Percentiles rank a stretch among this genome's conserved stretches.
Conservation (phyloP, 768 basidiomycete species). For the Termitomyces sp. region DNA sequence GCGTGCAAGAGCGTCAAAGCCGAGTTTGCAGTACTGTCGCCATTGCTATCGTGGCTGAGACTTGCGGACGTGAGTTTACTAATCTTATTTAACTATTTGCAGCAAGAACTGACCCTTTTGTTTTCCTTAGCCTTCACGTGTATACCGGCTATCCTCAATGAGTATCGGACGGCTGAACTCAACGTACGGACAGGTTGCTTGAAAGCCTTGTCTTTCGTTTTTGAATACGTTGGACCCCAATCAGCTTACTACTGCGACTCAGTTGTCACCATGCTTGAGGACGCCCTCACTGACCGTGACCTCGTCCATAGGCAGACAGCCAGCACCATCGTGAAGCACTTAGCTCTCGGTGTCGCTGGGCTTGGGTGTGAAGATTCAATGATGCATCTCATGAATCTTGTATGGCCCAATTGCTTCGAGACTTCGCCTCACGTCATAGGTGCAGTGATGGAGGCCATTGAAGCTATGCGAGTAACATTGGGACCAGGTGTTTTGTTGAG, state of each 20-base stretch:
- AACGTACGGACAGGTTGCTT: constrained; percentile 99
- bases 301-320: constrained; percentile 98
- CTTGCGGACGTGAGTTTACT: constrained; percentile 66
- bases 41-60: constrained; percentile 93
- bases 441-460: constrained; percentile 96
- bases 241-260: constrained; percentile 97
- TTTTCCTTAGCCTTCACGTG: constrained; percentile 80
- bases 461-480: constrained; percentile 94
- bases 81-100: not conserved
- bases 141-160: constrained; percentile 97
- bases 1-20: constrained; percentile 98
- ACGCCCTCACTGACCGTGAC: constrained; percentile 96
- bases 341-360: constrained; percentile 95
- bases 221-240: constrained; percentile 97
- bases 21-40: constrained; percentile 98
- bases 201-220: constrained; percentile 97
- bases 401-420: constrained; percentile 99
- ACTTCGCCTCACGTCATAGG: constrained; percentile 98
- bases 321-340: constrained; percentile 96
- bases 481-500: constrained; percentile 91
- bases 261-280: constrained; percentile 96
- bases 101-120: not conserved
- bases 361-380: constrained; percentile 98
- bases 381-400: constrained; percentile 95
- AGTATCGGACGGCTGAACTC: constrained; percentile 96